phyloP scores from a whole-genome alignment of 2,329 filamentous ascomycete genomes.

The Ramichloridium luteum region DNA sequence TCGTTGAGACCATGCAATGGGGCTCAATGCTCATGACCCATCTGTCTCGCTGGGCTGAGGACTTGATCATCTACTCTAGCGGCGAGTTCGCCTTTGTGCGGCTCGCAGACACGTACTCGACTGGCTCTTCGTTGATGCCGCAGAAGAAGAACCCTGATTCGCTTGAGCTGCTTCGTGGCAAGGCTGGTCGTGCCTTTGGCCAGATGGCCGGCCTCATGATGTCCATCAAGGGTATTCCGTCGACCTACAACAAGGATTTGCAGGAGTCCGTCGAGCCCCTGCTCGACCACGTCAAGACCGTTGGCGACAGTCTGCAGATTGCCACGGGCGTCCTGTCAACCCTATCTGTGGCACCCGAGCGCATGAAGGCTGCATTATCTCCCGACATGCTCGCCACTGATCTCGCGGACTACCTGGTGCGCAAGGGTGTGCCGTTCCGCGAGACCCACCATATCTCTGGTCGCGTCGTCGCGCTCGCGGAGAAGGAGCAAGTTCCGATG shows the following conservation, averaged over 20 bases:
- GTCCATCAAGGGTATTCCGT: conserved; percentile 63
- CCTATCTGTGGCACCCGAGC: conserved; percentile 54
- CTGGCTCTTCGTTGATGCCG: conserved; percentile 65
- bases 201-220: conserved; percentile 72
- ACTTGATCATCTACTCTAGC: conserved; percentile 71
- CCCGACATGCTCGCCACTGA: conserved; percentile 74
- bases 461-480: conserved; percentile 57
- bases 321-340: conserved; percentile 70
- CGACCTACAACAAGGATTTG: conserved; percentile 84
- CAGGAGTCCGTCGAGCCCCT: conserved; percentile 81
- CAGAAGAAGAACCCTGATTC: conserved; percentile 77
- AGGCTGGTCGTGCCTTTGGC: conserved; percentile 64
- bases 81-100: conserved; percentile 65
- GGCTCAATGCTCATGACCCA: conserved; percentile 66
- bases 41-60: conserved; percentile 69
- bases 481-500: conserved; percentile 55
- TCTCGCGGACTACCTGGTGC: conserved; percentile 51
- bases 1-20: conserved; percentile 73
- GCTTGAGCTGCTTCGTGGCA: conserved; percentile 64
- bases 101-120: conserved; percentile 68
- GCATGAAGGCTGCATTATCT: conserved; percentile 67
- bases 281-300: conserved; percentile 70
- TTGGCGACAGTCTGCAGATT: conserved; percentile 70
- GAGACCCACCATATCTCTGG: conserved; percentile 72
- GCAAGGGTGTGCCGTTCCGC: conserved; percentile 61